Base-by-base conservation (phyloP, 768 basidiomycete genomes). In the Phanerochaete carnosa region DNA sequence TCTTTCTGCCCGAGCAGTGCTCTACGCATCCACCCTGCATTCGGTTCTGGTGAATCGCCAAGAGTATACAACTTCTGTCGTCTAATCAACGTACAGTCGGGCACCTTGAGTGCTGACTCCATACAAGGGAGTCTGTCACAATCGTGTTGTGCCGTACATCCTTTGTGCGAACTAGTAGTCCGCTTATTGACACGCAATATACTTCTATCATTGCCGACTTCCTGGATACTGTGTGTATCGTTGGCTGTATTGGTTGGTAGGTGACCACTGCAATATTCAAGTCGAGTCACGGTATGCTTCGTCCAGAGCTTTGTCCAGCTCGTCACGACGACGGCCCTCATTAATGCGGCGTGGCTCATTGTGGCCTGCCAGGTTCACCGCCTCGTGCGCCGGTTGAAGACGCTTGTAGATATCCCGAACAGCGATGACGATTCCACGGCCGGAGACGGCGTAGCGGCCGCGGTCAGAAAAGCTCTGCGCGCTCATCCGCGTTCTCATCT, bases 11-110 rank as follows among this genome's bases (percentile, higher is more conserved):
- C 87, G 87, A 80, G 82, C 85, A 88, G 87, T 65, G 64, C 62
- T 78, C 73, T 70, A 75, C 74, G 73, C 76, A 73, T 77, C 82
- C 73, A 86, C 83, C 76, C 85, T 88, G 85, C 57, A 74, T 74
- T 82, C 86, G 87, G 87, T 89, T 89, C 88, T 89, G 87, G 85
- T 88, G 85, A 86, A 79, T 77, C 39, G 88, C 87, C 87, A 73
- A 89, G 60, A 89, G 58, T 55, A 62, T 86, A 54, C 77, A 50
- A 80, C 70, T 75, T 64, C 73, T 74, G 67, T 74, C 75, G 83
- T 74, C 80, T 77, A 80, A 85, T 83, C 79, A 83, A 73, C 81
- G 75, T 73, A 67, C 71, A 73, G 79, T 79, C 76, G 83, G 83
- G 77, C 77, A 71, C 62, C 56, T 70, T 70, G 72, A 79, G 68